Percentiles rank a stretch among this genome's conserved stretches.
Conservation (phyloP, 495 filamentous ascomycete species). For the Haplographium delicatum region DNA sequence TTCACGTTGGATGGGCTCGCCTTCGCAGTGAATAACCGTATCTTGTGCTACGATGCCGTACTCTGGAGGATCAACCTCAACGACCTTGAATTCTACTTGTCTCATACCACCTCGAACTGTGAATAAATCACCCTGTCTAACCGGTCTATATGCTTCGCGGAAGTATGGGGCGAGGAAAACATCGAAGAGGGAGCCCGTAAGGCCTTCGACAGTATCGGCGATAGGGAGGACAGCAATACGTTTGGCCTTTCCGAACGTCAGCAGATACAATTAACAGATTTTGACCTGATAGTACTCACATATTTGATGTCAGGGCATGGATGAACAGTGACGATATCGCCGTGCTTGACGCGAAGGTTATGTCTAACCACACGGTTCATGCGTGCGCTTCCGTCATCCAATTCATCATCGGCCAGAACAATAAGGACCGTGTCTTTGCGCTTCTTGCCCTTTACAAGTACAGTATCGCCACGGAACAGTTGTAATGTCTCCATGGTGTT, state of each 20-base stretch:
- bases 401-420: conserved; percentile 93
- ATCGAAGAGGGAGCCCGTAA: conserved; percentile 96
- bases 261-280: conserved; percentile 1
- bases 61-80: conserved; percentile 96
- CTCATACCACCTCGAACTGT: conserved; percentile 96
- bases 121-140: conserved; percentile 95
- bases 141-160: conserved; percentile 95
- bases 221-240: conserved; percentile 98
- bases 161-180: conserved; percentile 99
- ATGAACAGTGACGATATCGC: conserved; percentile 94
- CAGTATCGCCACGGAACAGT: conserved; percentile 97
- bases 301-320: conserved; percentile 99
- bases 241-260: conserved; percentile 66
- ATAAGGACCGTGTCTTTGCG: conserved; percentile 98
- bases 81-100: conserved; percentile 98
- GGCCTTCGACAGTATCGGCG: conserved; percentile 94
- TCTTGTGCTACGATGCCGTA: conserved; percentile 98
- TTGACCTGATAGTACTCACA: conserved; percentile 49
- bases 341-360: conserved; percentile 97
- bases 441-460: conserved; percentile 98
- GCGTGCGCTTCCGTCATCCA: conserved; percentile 92
- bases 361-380: conserved; percentile 98
- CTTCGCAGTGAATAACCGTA: conserved; percentile 97
- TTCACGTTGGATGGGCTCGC: conserved; percentile 96
- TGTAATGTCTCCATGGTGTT: conserved; percentile 98